Conservation (phyloP, 2,329 filamentous ascomycete species). For the Botrytis fabae region DNA sequence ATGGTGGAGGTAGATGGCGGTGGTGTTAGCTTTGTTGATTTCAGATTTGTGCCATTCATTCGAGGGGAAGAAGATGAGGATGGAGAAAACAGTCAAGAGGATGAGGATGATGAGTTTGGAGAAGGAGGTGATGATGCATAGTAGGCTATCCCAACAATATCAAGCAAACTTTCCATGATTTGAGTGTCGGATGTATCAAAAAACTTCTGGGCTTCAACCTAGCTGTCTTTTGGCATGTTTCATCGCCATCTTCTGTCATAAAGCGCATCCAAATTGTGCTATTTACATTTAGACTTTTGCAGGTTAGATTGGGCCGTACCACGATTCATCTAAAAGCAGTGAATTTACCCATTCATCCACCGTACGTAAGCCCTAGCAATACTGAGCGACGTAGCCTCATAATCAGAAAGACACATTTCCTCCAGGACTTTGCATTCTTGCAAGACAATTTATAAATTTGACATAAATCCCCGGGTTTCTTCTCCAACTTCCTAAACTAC, state of each 20-base stretch:
- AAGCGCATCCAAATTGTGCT: background rate
- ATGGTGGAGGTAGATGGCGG: conserved; percentile 84
- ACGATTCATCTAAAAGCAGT: background rate
- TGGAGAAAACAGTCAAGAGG: conserved; percentile 44
- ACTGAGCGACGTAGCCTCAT: background rate
- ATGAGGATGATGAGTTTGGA: conserved; percentile 39
- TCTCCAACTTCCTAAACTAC: background rate
- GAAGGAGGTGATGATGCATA: conserved; percentile 10
- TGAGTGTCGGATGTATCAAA: background rate
- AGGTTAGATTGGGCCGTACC: too few relatives aligned
- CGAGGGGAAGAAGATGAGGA: conserved; percentile 56
- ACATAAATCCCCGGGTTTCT: background rate
- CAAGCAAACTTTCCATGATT: background rate
- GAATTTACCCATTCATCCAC: background rate
- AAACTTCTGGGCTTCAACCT: background rate
- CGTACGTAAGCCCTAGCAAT: background rate
- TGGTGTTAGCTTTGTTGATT: conserved; percentile 74
- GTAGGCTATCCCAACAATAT: background rate
- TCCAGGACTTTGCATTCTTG: background rate
- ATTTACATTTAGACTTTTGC: background rate
- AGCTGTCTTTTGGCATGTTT: background rate
- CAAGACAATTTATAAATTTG: background rate
- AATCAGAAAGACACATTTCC: background rate
- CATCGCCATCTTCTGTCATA: background rate
- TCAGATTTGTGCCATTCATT: conserved; percentile 74